Evolutionary conservation across 176 grass and related monocot species (phyloP).

Genomic region (Avena eriantha): DNA sequence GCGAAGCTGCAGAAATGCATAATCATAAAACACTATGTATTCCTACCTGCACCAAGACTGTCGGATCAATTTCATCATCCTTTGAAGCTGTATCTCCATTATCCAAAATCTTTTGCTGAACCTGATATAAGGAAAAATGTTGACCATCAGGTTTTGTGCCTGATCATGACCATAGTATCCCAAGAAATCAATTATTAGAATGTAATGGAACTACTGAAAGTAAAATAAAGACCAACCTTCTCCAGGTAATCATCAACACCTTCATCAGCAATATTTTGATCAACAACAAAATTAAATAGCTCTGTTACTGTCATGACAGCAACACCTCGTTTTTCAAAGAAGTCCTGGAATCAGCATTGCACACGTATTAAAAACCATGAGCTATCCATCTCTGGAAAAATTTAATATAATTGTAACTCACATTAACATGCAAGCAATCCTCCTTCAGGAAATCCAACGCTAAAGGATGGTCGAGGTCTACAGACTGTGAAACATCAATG

Average conservation of each 20-base stretch:
- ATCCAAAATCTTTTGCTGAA: conserved; percentile 82
- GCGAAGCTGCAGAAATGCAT: neutral
- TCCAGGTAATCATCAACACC: conserved; percentile 85
- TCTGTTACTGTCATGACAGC: conserved; percentile 76
- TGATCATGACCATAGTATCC: neutral
- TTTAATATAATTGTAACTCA: conserved; percentile 49
- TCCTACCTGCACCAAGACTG: conserved; percentile 83
- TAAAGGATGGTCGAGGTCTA: conserved; percentile 93
- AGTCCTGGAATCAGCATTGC: conserved; percentile 62
- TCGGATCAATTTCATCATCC: conserved; percentile 75
- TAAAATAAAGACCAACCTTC: conserved; percentile 62
- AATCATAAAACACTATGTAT: conserved; percentile 14
- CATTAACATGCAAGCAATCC: conserved; percentile 97
- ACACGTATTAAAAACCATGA: neutral
- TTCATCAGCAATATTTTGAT: conserved; percentile 79
- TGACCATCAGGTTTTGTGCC: conserved; percentile 7
- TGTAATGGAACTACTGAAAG: conserved; percentile 20
- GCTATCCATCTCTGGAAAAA: neutral
- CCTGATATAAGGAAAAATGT: conserved; percentile 52
- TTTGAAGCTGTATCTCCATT: conserved; percentile 56
- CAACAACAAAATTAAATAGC: conserved; percentile 90
- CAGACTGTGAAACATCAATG: conserved; percentile 97
- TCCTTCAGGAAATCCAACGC: conserved; percentile 90
- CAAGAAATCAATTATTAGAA: conserved; percentile 7
- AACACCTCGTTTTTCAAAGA: conserved; percentile 89